These are phyloP conservation scores for Huntiella abstrusa DNA, from an alignment of 2,329 filamentous ascomycete species.

Conservation along the genomic window DNA sequence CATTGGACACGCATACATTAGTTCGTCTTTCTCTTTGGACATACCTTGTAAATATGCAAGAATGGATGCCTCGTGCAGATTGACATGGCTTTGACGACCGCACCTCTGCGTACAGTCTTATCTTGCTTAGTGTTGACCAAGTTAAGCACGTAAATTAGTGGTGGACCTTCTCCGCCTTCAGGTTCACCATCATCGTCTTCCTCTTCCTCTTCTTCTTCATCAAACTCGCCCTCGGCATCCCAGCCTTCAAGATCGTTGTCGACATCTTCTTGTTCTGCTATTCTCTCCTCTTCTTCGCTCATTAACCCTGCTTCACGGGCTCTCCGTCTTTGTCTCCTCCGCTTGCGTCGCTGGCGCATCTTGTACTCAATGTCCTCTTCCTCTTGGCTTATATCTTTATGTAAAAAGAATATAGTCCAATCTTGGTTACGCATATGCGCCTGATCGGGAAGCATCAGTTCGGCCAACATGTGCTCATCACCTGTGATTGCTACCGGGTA, in stretches of 20 bases:
- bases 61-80: conserved; percentile 97
- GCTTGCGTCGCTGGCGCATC: conserved; percentile 32
- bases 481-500: conserved; percentile 89
- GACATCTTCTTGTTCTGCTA: conserved; percentile 24
- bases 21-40: neutral
- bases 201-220: conserved; percentile 33
- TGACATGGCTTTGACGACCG: conserved; percentile 94
- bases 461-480: conserved; percentile 93
- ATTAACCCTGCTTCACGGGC: conserved; percentile 31
- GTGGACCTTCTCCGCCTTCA: conserved; percentile 63
- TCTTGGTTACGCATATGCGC: conserved; percentile 88
- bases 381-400: conserved; percentile 76
- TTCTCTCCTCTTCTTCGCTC: conserved; percentile 21
- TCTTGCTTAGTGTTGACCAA: conserved; percentile 97
- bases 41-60: conserved; percentile 90
- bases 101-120: conserved; percentile 78
- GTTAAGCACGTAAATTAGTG: conserved; percentile 91
- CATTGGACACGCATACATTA: conserved; percentile 10
- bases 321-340: conserved; percentile 31
- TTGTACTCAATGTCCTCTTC: conserved; percentile 60
- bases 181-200: conserved; percentile 42
- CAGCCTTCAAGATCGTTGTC: conserved; percentile 30
- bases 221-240: conserved; percentile 27
- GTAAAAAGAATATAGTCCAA: conserved; percentile 98
- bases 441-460: conserved; percentile 96